phyloP scores from a whole-genome alignment of 495 filamentous ascomycete genomes.

The Talaromyces nanjingensis region DNA sequence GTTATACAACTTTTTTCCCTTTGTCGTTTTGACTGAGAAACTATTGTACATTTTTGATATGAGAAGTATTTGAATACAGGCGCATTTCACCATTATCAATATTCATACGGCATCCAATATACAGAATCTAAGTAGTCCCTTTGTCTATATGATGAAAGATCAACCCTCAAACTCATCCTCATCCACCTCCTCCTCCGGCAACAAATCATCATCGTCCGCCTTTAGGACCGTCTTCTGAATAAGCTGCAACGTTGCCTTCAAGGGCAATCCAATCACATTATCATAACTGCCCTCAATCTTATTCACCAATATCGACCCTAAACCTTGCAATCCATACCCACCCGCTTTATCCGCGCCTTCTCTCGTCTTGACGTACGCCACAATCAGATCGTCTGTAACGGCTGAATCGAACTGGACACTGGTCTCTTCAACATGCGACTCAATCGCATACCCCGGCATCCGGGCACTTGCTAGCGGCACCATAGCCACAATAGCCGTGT shows the following conservation, averaged over 20 bases:
- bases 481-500: slow-evolving; percentile 76
- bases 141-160: background rate
- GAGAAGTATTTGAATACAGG: background rate
- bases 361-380: slow-evolving; percentile 80
- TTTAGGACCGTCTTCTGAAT: slow-evolving; percentile 72
- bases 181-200: slow-evolving; percentile 20
- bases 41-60: slow-evolving; percentile 8
- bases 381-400: slow-evolving; percentile 74
- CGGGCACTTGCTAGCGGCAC: slow-evolving; percentile 67
- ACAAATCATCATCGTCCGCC: slow-evolving; percentile 47
- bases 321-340: slow-evolving; percentile 87
- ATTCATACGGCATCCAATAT: background rate
- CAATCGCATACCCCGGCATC: slow-evolving; percentile 78
- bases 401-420: slow-evolving; percentile 67
- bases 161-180: slow-evolving; percentile 21
- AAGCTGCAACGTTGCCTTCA: slow-evolving; percentile 70
- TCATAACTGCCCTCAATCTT: slow-evolving; percentile 83
- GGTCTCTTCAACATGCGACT: slow-evolving; percentile 81
- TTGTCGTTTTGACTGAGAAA: slow-evolving; percentile 5
- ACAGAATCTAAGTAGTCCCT: background rate
- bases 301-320: slow-evolving; percentile 80
- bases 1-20: slow-evolving; percentile 5
- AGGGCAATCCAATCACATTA: slow-evolving; percentile 92
- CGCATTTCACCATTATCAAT: background rate
- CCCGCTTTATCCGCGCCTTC: slow-evolving; percentile 96